phyloP scores from a whole-genome alignment of 306 rosid genomes.

The Trichosanthes cucumerina region DNA sequence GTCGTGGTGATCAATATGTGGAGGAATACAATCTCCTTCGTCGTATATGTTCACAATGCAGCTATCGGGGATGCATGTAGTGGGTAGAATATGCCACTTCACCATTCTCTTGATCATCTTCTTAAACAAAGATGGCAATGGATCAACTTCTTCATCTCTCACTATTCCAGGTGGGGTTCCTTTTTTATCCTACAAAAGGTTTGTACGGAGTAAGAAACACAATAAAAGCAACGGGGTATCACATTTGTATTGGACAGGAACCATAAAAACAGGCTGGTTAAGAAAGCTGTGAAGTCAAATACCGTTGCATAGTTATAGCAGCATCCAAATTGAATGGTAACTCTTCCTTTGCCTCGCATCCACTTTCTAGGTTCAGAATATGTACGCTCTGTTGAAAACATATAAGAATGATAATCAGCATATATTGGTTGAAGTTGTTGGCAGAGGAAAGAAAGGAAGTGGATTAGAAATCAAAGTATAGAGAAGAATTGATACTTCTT shows the following conservation, averaged over 20 bases:
- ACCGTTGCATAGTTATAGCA: conserved; percentile 60
- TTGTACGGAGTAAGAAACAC: background rate
- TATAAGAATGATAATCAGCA: background rate
- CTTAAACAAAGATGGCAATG: conserved; percentile 45
- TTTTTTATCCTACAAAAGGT: conserved; percentile 35
- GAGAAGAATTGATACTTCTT: background rate
- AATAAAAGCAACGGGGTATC: background rate
- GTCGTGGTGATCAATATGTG: conserved; percentile 55
- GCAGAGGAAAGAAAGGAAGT: background rate
- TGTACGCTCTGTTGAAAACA: conserved; percentile 27
- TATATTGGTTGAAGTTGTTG: background rate
- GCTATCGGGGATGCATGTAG: conserved; percentile 44
- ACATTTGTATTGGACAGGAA: background rate
- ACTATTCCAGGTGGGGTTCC: conserved; percentile 53
- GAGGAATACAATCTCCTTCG: conserved; percentile 63
- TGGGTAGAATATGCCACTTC: conserved; percentile 33
- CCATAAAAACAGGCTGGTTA: background rate
- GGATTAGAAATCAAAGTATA: background rate
- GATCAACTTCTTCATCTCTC: conserved; percentile 46
- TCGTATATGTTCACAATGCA: conserved; percentile 67
- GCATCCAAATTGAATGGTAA: conserved; percentile 55
- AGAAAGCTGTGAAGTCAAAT: background rate
- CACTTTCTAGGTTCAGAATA: conserved; percentile 52
- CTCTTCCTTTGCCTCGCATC: conserved; percentile 68
- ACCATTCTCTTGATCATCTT: conserved; percentile 48